phyloP scores from a whole-genome alignment of 495 filamentous ascomycete genomes.

The Wilcoxina mikolae region DNA sequence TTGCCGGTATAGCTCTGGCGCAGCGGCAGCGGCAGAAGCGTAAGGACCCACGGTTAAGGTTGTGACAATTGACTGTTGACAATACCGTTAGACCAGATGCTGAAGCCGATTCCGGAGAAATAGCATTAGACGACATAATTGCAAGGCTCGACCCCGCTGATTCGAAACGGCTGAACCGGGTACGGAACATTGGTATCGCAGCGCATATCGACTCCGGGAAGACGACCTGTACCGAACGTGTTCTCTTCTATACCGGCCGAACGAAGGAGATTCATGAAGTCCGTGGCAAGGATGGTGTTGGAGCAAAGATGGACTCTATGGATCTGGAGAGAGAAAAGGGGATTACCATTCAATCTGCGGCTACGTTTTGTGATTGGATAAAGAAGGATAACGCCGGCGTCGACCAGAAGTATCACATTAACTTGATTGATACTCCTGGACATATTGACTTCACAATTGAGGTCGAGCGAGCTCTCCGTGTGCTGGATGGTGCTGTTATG shows the following conservation, averaged over 20 bases:
- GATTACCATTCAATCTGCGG: constrained; percentile 96
- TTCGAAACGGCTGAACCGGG: constrained; percentile 53
- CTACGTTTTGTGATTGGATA: constrained; percentile 95
- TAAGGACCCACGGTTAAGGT: background rate
- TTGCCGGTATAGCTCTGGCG: constrained; percentile 13
- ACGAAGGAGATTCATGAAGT: constrained; percentile 98
- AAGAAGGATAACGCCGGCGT: constrained; percentile 58
- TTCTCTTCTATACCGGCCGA: constrained; percentile 95
- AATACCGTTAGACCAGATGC: background rate
- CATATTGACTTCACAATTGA: constrained; percentile 99
- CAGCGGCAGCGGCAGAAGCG: constrained; percentile 15
- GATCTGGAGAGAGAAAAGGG: constrained; percentile 95
- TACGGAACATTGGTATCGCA: constrained; percentile 97
- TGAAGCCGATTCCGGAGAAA: constrained; percentile 2
- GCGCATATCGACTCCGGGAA: constrained; percentile 99
- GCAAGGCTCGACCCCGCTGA: constrained; percentile 62
- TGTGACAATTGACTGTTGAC: background rate
- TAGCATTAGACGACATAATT: constrained; percentile 39
- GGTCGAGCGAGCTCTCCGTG: constrained; percentile 88
- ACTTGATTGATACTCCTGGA: constrained; percentile 96
- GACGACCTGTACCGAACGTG: constrained; percentile 90
- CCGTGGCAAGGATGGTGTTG: constrained; percentile 82
- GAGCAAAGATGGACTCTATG: constrained; percentile 99
- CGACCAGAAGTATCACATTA: constrained; percentile 87
- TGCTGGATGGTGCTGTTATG: constrained; percentile 96